Evolutionary conservation across 345 rosid genomes (phyloP).

Genomic region (Arabidopsis thaliana): DNA sequence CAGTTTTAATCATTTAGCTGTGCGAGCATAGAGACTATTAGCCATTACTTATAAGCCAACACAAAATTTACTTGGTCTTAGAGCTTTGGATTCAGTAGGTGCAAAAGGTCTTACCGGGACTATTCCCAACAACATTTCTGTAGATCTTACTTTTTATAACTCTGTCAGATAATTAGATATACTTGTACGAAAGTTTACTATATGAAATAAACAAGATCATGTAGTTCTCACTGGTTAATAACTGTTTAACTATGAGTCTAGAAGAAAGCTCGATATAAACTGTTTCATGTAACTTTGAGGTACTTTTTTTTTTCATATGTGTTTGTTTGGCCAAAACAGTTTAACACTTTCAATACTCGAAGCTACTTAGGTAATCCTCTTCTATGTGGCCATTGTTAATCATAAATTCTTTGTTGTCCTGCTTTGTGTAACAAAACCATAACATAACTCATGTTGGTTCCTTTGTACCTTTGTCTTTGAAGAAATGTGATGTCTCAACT

Average conservation of each 20-base stretch:
- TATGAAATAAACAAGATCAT: not conserved
- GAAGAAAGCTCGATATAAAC: not conserved
- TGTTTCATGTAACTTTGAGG: not conserved
- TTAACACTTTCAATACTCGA: no score
- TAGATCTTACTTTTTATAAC: not conserved
- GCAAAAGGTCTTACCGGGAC: not conserved
- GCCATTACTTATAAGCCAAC: not conserved
- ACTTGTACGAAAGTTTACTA: not conserved
- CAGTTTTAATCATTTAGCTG: slow-evolving; percentile 20
- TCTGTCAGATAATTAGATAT: not conserved
- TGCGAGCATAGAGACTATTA: slow-evolving; percentile 3
- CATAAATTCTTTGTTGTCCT: no score
- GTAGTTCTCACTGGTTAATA: not conserved
- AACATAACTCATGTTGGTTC: no score
- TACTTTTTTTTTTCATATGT: not conserved
- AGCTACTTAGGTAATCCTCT: no score
- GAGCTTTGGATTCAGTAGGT: not conserved
- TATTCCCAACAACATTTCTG: not conserved
- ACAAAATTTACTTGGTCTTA: not conserved
- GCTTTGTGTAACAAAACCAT: no score
- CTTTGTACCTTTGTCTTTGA: no score
- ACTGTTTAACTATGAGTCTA: not conserved
- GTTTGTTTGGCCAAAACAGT: no score
- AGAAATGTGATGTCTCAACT: no score
- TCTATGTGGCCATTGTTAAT: no score